These are phyloP conservation scores for Serendipita indica DNA, from an alignment of 768 basidiomycete genomes.

Conservation along the genomic window DNA sequence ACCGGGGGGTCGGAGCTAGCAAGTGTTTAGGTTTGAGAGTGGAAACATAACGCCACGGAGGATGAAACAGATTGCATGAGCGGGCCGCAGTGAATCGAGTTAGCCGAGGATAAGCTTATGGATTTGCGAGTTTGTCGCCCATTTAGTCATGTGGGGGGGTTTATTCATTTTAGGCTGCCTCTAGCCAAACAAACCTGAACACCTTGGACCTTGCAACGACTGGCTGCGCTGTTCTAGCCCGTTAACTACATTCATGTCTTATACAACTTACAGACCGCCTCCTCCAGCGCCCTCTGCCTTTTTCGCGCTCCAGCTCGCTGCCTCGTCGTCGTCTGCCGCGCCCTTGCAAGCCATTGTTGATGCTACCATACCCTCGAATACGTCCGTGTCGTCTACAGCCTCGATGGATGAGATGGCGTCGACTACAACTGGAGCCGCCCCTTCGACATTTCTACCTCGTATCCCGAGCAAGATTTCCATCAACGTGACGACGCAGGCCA, in stretches of 20 bases:
- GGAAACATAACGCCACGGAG: no score
- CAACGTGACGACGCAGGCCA: neutral
- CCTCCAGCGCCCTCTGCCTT: slow-evolving; percentile 7
- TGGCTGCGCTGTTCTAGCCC: neutral
- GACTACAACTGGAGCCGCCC: neutral
- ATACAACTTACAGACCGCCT: neutral
- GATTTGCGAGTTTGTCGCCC: no score
- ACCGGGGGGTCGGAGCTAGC: no score
- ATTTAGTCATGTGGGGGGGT: no score
- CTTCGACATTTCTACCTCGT: neutral
- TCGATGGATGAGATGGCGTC: neutral
- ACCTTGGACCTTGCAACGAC: no score
- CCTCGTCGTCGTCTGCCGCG: neutral
- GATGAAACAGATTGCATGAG: no score
- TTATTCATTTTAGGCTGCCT: no score
- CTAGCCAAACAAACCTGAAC: no score
- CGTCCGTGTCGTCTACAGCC: neutral
- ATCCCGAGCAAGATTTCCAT: neutral
- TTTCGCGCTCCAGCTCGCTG: neutral
- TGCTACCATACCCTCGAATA: neutral
- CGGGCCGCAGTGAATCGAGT: no score
- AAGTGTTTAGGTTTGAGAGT: no score
- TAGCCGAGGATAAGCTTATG: no score
- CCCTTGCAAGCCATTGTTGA: neutral
- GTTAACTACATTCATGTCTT: neutral